phyloP scores from a whole-genome alignment of 2,329 filamentous ascomycete genomes.

The Colletotrichum echinochloae region DNA sequence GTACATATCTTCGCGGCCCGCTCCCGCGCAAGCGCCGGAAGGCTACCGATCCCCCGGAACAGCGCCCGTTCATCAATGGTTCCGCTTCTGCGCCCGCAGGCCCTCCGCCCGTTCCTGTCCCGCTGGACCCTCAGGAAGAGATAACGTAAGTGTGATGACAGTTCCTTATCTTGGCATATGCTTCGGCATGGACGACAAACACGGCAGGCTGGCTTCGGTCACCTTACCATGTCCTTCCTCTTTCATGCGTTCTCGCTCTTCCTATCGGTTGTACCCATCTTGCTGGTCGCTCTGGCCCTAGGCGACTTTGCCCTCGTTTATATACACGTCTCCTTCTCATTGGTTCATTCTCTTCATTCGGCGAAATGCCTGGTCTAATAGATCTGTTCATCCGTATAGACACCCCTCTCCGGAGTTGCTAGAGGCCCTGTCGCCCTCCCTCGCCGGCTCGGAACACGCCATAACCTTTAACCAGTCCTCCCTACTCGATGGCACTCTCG shows the following conservation, averaged over 20 bases:
- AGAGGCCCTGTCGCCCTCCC: conserved; percentile 39
- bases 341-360: background rate
- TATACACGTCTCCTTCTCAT: background rate
- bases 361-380: conserved; percentile 8
- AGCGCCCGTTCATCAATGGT: conserved; percentile 39
- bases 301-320: background rate
- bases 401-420: conserved; percentile 40
- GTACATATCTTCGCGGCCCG: conserved; percentile 68
- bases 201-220: background rate
- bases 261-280: conserved; percentile 12
- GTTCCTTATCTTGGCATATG: background rate
- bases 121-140: conserved; percentile 40
- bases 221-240: conserved; percentile 13
- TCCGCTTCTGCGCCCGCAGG: conserved; percentile 24
- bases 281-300: background rate
- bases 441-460: conserved; percentile 39
- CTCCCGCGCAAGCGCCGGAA: conserved; percentile 49
- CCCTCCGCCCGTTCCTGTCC: conserved; percentile 27
- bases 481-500: conserved; percentile 59
- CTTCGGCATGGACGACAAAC: background rate
- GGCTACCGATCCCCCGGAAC: conserved; percentile 43
- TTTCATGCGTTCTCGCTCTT: conserved; percentile 6
- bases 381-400: conserved; percentile 11
- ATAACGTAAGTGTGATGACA: conserved; percentile 35
- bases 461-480: conserved; percentile 39